These are phyloP conservation scores for Rhodotorula graminis DNA, from an alignment of 768 basidiomycete species.

Conservation along the genomic window DNA sequence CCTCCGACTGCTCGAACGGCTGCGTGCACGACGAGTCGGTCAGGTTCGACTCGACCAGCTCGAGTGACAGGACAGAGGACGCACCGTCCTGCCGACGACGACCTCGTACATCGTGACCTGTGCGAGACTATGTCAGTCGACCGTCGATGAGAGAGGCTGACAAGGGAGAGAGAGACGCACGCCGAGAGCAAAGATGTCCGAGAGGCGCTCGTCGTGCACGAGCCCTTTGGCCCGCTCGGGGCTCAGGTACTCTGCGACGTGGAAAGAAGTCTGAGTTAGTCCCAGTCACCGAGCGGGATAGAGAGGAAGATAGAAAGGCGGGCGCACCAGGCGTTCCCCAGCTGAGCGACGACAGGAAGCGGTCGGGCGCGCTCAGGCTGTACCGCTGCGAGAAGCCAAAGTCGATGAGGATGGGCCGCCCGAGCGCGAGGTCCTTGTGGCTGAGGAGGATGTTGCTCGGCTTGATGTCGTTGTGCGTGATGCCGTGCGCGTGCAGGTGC, in stretches of 20 bases:
- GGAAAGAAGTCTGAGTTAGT: neutral
- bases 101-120: conserved; percentile 81
- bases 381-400: conserved; percentile 94
- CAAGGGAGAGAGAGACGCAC: conserved; percentile 37
- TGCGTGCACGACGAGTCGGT: neutral
- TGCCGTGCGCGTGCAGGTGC: conserved; percentile 65
- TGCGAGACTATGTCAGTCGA: conserved; percentile 20
- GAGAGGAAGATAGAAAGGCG: conserved; percentile 45
- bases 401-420: conserved; percentile 72
- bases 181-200: conserved; percentile 55
- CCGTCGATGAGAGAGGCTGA: neutral
- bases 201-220: conserved; percentile 87
- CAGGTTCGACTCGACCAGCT: neutral
- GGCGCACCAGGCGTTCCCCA: conserved; percentile 63
- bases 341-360: conserved; percentile 28
- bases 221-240: conserved; percentile 84
- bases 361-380: conserved; percentile 36
- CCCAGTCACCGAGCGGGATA: neutral
- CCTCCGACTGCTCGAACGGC: conserved; percentile 35
- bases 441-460: conserved; percentile 87
- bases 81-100: conserved; percentile 69
- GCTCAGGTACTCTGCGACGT: conserved; percentile 67
- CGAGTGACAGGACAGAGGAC: neutral
- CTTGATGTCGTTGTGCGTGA: conserved; percentile 69
- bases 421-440: conserved; percentile 51